These are phyloP conservation scores for Circinella minor DNA, from an alignment of 371 early-diverging fungal genomes.

Conservation along the genomic window DNA sequence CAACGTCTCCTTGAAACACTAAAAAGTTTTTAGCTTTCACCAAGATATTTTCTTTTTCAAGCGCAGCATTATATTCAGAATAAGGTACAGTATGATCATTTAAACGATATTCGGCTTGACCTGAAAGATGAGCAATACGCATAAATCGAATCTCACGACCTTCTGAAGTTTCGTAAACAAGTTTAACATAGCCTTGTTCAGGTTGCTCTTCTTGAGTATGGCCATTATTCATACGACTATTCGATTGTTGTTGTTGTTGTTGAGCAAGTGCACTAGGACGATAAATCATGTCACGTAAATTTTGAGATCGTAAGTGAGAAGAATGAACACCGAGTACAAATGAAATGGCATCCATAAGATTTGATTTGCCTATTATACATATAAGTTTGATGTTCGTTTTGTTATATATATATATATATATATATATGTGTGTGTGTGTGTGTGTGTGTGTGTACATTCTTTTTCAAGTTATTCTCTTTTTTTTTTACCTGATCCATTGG, in stretches of 20 bases:
- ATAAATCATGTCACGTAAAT: constrained; percentile 91
- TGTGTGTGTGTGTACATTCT: too few species aligned
- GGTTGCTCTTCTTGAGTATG: constrained; percentile 24
- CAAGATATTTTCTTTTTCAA: constrained; percentile 92
- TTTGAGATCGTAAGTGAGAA: constrained; percentile 84
- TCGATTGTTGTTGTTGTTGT: constrained; percentile 15
- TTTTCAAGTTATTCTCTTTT: too few species aligned
- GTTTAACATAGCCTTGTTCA: constrained; percentile 73
- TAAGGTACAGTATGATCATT: constrained; percentile 75
- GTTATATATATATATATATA: background rate
- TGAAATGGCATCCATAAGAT: constrained; percentile 99
- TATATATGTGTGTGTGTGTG: too few species aligned
- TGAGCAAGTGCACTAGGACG: constrained; percentile 58
- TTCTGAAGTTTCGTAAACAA: constrained; percentile 73
- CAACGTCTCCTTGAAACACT: constrained; percentile 99
- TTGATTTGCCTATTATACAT: constrained; percentile 83
- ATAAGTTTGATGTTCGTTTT: background rate
- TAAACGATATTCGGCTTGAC: constrained; percentile 89
- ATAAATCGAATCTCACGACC: constrained; percentile 64
- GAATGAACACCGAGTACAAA: constrained; percentile 97
- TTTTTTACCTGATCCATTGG: constrained; percentile 94
- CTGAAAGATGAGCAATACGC: constrained; percentile 72
- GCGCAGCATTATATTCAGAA: constrained; percentile 73
- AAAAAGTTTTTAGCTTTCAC: constrained; percentile 97
- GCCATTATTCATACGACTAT: constrained; percentile 19